Percentiles rank a stretch among this genome's conserved stretches.
phyloP scores from a whole-genome alignment of 441 rosid genomes.

The Brassica balearica region DNA sequence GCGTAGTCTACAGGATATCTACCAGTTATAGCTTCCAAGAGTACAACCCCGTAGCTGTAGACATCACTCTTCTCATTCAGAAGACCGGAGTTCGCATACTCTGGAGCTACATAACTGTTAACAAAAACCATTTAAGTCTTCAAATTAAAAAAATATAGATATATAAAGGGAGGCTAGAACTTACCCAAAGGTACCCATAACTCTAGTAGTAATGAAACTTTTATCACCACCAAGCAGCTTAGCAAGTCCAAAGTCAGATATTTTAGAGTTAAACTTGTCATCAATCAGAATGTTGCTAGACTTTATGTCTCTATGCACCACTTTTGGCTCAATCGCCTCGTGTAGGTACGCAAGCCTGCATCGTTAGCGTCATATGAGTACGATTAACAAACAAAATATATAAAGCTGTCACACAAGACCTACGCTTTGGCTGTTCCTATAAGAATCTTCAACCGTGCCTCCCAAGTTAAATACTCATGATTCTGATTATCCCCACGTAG shows the following conservation, averaged over 20 bases:
- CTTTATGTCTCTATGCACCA: conserved; percentile 81
- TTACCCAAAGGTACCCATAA: conserved; percentile 84
- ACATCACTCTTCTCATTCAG: conserved; percentile 53
- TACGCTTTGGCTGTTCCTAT: conserved; percentile 86
- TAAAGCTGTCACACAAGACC: conserved; percentile 15
- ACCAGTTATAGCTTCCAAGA: conserved; percentile 93
- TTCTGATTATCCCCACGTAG: conserved; percentile 70
- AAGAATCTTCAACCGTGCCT: conserved; percentile 67
- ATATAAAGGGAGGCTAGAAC: background rate
- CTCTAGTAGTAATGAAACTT: conserved; percentile 70
- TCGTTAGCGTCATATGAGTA: background rate
- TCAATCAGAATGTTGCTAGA: conserved; percentile 79
- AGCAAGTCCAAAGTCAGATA: conserved; percentile 81
- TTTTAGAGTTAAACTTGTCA: conserved; percentile 67
- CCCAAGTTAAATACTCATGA: conserved; percentile 76
- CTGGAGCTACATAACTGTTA: conserved; percentile 82
- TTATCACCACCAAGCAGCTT: conserved; percentile 75
- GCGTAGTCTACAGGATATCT: conserved; percentile 91
- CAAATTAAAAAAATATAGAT: background rate
- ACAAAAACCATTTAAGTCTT: background rate
- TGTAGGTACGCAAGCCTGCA: conserved; percentile 68
- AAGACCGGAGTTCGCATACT: conserved; percentile 94
- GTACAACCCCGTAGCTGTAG: conserved; percentile 73
- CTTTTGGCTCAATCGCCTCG: conserved; percentile 61
- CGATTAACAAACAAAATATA: conserved; percentile 1